Evolutionary conservation across 2,329 filamentous ascomycete species (phyloP), one percentile per base, ranked within the genome.

Genomic region (Aureobasidium sp.): DNA sequence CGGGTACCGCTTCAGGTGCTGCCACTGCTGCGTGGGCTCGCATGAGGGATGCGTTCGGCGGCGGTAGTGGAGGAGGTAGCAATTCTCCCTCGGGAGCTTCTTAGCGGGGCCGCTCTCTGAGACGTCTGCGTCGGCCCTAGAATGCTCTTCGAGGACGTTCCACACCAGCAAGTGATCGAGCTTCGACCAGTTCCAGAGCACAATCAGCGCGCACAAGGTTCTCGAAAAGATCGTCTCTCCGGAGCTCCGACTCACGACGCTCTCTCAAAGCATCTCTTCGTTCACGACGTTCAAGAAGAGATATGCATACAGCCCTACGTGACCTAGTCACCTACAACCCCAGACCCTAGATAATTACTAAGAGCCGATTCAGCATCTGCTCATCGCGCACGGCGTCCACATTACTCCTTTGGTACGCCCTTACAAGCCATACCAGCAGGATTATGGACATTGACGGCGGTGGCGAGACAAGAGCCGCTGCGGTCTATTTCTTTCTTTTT

Each of bases 41-140:
- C n/a, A 71, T 73, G 70, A 67, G 71, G 13, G 66, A 72, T 48
- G 69, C 69, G 13, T 73, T 73, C 45, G 66, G 66, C 6, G 62
- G 66, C 39, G 49, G 49, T 7, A 62, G 64, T 44, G 48, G 48
- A 16, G 45, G 36, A 11, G 36, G 36, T 2, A 50, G 21, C 13
- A 37, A 48, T 14, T 2, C 54, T 47, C 42, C 54, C 16, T 34
- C 54, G 16, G 54, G 54, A 58, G 54, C 54, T 48, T 47, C 55
- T n/a, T 59, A 59, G 55, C 32, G 55, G 8, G 27, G 44, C 32
- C 42, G 55, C 55, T 59, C 44, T 32, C 16, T 59, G 44, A 48
- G 30, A 34, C 32, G 14, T 30, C 55, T 59, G 9, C 55, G 55
- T 49, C 54, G 32, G 25, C 42, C 36, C 14, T 30, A n/a, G 34